phyloP scores from a whole-genome alignment of 2,329 filamentous ascomycete species.

The Neurospora crassa region DNA sequence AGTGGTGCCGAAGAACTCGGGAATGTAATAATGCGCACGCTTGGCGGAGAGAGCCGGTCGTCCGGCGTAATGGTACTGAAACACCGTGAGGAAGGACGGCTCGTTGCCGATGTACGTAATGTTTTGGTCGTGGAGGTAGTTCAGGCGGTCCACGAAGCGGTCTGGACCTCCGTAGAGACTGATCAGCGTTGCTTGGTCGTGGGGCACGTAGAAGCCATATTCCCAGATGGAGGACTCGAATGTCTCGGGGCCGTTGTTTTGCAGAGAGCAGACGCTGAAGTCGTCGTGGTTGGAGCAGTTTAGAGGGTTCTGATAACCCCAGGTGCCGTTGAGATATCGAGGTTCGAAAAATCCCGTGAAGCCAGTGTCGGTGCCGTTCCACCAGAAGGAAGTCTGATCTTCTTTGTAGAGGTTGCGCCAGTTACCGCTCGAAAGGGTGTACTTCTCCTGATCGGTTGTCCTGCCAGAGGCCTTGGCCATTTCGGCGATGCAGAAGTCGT shows the following conservation, averaged over 20 bases:
- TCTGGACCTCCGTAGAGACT: constrained; percentile 49
- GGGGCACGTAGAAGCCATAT: constrained; percentile 57
- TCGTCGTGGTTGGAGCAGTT: constrained; percentile 47
- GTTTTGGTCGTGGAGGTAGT: constrained; percentile 54
- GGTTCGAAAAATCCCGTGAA: constrained; percentile 65
- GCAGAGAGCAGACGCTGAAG: constrained; percentile 48
- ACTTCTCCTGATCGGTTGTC: constrained; percentile 47
- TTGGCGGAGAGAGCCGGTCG: constrained; percentile 45
- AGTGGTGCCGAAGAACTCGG: constrained; percentile 50
- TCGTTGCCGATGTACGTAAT: constrained; percentile 59
- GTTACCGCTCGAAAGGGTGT: constrained; percentile 48
- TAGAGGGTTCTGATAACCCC: constrained; percentile 59
- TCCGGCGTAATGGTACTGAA: constrained; percentile 61
- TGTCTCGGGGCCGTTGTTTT: constrained; percentile 55
- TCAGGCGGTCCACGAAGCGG: constrained; percentile 47
- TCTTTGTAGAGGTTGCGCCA: constrained; percentile 59
- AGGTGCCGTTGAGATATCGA: constrained; percentile 56
- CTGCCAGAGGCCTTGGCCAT: constrained; percentile 50
- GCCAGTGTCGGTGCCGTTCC: constrained; percentile 49
- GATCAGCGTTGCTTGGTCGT: constrained; percentile 45
- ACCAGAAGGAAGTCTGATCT: constrained; percentile 43
- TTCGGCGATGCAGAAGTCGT: constrained; percentile 61
- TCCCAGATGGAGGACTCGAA: constrained; percentile 67
- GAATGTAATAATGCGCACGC: constrained; percentile 56
- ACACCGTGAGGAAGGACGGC: constrained; percentile 52